phyloP scores from a whole-genome alignment of 83 land plant genomes.

The Picea abies region DNA sequence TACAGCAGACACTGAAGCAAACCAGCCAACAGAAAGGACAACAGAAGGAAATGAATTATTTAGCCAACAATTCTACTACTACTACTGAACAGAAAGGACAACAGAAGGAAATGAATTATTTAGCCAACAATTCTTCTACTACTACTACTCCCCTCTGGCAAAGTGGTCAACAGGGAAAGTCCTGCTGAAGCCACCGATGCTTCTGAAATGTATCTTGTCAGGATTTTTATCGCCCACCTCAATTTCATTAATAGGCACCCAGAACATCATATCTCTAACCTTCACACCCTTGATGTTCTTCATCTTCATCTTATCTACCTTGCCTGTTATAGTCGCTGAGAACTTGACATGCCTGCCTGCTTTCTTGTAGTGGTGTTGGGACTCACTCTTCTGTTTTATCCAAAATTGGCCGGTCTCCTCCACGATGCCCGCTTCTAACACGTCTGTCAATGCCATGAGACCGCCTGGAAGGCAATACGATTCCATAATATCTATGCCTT shows the following conservation, averaged over 20 bases:
- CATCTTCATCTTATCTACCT: constrained; percentile 14
- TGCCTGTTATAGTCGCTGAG: constrained; percentile 19
- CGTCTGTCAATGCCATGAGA: constrained; percentile 21
- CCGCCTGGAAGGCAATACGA: constrained; percentile 22
- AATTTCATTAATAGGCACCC: constrained; percentile 34
- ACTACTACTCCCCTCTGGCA: constrained; percentile 17
- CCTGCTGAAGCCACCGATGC: constrained; percentile 28
- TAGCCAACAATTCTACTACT: no score
- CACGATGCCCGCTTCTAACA: constrained; percentile 27
- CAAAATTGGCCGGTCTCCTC: constrained; percentile 29
- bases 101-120: no score
- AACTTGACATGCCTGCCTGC: constrained; percentile 18
- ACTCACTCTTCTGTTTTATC: constrained; percentile 21
- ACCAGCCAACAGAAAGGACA: no score
- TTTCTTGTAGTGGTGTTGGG: constrained; percentile 23
- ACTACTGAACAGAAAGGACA: no score
- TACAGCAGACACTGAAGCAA: no score
- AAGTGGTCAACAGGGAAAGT: constrained; percentile 29
- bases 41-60: no score
- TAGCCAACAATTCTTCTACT: no score
- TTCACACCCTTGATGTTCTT: constrained; percentile 33
- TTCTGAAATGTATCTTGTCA: constrained; percentile 30
- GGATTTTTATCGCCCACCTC: constrained; percentile 14
- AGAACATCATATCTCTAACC: constrained; percentile 28
- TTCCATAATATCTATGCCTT: constrained; percentile 22